Evolutionary conservation across 2,329 filamentous ascomycete species (phyloP).

Genomic region (Aspergillus uvarum): DNA sequence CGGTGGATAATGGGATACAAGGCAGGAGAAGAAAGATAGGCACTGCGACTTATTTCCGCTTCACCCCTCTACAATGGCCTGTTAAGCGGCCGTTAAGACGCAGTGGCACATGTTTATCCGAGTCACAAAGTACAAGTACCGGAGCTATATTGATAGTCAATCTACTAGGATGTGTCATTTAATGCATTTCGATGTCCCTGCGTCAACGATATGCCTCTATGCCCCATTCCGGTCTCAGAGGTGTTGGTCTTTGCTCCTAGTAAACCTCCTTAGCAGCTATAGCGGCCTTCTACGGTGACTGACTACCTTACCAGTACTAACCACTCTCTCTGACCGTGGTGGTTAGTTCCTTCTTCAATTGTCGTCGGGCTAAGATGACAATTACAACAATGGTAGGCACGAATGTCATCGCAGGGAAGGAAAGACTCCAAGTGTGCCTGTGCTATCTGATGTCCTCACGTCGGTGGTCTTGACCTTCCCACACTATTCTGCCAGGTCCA

Average conservation of each 20-base stretch:
- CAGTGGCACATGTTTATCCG: slow-evolving; percentile 34
- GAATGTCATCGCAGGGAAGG: neutral
- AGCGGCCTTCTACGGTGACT: neutral
- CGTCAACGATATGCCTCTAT: neutral
- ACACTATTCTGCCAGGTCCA: slow-evolving; percentile 10
- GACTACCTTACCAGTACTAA: neutral
- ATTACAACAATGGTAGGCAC: neutral
- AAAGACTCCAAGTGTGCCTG: neutral
- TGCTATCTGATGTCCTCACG: slow-evolving; percentile 15
- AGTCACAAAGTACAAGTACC: too few species aligned
- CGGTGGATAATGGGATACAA: slow-evolving; percentile 67
- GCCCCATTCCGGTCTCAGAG: too few species aligned
- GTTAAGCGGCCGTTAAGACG: slow-evolving; percentile 40
- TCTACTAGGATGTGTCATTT: neutral
- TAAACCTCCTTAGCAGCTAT: too few species aligned
- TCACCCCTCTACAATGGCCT: slow-evolving; percentile 38
- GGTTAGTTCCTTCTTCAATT: neutral
- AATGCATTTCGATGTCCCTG: neutral
- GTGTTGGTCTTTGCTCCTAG: too few species aligned
- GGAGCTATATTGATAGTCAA: neutral
- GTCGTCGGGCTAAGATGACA: neutral
- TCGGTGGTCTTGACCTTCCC: slow-evolving; percentile 12
- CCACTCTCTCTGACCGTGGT: neutral
- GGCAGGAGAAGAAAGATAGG: slow-evolving; percentile 61
- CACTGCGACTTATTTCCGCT: slow-evolving; percentile 44